Conservation (phyloP, 495 filamentous ascomycete species). For the Aspergillus taichungensis region DNA sequence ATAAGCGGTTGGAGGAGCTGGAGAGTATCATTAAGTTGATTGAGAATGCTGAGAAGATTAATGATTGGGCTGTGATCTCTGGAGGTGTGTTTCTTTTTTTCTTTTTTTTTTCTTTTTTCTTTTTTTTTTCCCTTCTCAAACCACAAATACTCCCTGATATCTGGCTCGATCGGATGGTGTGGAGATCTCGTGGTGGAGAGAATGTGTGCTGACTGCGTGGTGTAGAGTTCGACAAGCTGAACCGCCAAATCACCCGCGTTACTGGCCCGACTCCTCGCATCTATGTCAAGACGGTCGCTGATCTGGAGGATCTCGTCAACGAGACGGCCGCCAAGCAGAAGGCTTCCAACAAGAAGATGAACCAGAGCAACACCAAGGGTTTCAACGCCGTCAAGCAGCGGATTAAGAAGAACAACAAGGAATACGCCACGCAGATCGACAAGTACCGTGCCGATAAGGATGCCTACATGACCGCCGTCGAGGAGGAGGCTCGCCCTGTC, state of each 20-base stretch:
- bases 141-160: too few relatives aligned
- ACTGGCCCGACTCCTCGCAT: slow-evolving; percentile 71
- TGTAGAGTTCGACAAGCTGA: slow-evolving; percentile 94
- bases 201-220: slow-evolving; percentile 10
- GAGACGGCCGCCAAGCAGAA: slow-evolving; percentile 93
- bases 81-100: slow-evolving; percentile 50
- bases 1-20: slow-evolving; percentile 90
- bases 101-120: slow-evolving; percentile 6
- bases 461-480: slow-evolving; percentile 77
- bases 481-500: slow-evolving; percentile 52
- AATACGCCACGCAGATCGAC: slow-evolving; percentile 79
- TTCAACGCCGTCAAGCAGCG: slow-evolving; percentile 94
- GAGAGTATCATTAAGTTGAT: slow-evolving; percentile 82
- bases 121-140: too few relatives aligned
- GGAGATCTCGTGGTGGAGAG: background rate
- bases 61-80: slow-evolving; percentile 90
- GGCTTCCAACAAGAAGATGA: slow-evolving; percentile 96
- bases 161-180: too few relatives aligned
- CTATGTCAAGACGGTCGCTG: slow-evolving; percentile 87
- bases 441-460: slow-evolving; percentile 77
- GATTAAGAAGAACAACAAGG: slow-evolving; percentile 97
- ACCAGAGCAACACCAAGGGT: slow-evolving; percentile 85
- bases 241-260: slow-evolving; percentile 76
- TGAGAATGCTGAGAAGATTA: slow-evolving; percentile 94
- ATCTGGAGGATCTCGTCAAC: slow-evolving; percentile 92